phyloP scores from a whole-genome alignment of 495 filamentous ascomycete genomes.

The Bacidia rubella region DNA sequence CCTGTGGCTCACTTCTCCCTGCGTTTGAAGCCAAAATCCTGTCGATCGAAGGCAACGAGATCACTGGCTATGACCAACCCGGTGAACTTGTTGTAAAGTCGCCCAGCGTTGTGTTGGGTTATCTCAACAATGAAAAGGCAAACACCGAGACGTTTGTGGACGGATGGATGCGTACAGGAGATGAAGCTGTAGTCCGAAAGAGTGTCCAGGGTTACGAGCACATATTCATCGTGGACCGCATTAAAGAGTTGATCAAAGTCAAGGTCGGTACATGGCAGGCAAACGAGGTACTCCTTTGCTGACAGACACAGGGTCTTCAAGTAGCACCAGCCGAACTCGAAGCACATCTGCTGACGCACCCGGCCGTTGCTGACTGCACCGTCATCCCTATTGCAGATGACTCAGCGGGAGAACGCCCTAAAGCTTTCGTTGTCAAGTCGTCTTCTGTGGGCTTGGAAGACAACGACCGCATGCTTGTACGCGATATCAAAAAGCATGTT shows the following conservation, averaged over 20 bases:
- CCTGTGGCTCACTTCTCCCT: conserved; percentile 59
- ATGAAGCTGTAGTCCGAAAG: conserved; percentile 61
- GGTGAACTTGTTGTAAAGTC: conserved; percentile 69
- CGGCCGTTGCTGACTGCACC: conserved; percentile 66
- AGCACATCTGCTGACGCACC: conserved; percentile 73
- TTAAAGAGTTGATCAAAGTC: conserved; percentile 91
- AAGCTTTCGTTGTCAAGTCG: conserved; percentile 74
- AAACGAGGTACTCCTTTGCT: not conserved
- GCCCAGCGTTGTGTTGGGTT: conserved; percentile 68
- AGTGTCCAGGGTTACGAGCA: conserved; percentile 58
- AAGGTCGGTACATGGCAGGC: conserved; percentile 42
- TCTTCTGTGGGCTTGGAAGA: conserved; percentile 43
- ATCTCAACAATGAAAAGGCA: conserved; percentile 73
- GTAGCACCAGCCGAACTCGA: conserved; percentile 87
- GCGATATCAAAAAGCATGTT: conserved; percentile 61
- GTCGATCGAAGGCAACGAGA: conserved; percentile 58
- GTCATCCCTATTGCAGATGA: conserved; percentile 73
- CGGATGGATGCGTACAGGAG: conserved; percentile 75
- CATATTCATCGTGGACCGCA: conserved; percentile 69
- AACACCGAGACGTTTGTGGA: conserved; percentile 68
- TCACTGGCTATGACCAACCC: conserved; percentile 59
- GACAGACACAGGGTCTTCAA: conserved; percentile 54
- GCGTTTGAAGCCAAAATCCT: conserved; percentile 56
- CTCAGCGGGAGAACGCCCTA: conserved; percentile 66
- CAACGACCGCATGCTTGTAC: conserved; percentile 41